Evolutionary conservation across 176 grass and related monocot species (phyloP).

Genomic region (Echinochloa phyllopogon): DNA sequence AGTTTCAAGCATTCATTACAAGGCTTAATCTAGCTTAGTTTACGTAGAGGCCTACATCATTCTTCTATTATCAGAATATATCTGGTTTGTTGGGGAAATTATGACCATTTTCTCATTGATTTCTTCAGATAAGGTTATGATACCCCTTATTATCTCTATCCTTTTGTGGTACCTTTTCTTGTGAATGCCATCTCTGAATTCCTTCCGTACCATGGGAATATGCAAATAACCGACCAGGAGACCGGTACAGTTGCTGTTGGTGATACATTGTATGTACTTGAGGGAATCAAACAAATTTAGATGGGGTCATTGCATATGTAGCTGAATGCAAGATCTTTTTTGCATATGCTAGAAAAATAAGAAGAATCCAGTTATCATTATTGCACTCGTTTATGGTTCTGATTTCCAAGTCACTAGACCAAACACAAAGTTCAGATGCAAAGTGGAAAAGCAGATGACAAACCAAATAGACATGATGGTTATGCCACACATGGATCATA

Average conservation of each 20-base stretch:
- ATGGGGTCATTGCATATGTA: slow-evolving; percentile 33
- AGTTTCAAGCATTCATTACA: background rate
- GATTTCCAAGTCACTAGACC: background rate
- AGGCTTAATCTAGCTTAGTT: slow-evolving; percentile 2
- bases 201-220: slow-evolving; percentile 8
- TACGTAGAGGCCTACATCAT: slow-evolving; percentile 3
- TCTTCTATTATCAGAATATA: slow-evolving; percentile 3
- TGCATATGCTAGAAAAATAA: background rate
- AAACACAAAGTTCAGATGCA: background rate
- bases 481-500: slow-evolving; percentile 13
- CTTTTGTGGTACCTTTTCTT: slow-evolving; percentile 8
- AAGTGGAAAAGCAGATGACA: background rate
- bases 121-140: background rate
- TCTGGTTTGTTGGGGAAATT: slow-evolving; percentile 8
- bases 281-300: slow-evolving; percentile 13
- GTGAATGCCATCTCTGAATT: slow-evolving; percentile 1
- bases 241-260: background rate
- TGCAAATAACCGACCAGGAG: slow-evolving; percentile 7
- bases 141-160: background rate
- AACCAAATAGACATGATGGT: slow-evolving; percentile 26
- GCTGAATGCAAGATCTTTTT: slow-evolving; percentile 32
- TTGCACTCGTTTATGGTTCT: slow-evolving; percentile 20
- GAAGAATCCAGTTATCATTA: slow-evolving; percentile 15
- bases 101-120: background rate
- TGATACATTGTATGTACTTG: slow-evolving; percentile 16